phyloP scores from a whole-genome alignment of 306 rosid species.

The Begonia loranthoides region DNA sequence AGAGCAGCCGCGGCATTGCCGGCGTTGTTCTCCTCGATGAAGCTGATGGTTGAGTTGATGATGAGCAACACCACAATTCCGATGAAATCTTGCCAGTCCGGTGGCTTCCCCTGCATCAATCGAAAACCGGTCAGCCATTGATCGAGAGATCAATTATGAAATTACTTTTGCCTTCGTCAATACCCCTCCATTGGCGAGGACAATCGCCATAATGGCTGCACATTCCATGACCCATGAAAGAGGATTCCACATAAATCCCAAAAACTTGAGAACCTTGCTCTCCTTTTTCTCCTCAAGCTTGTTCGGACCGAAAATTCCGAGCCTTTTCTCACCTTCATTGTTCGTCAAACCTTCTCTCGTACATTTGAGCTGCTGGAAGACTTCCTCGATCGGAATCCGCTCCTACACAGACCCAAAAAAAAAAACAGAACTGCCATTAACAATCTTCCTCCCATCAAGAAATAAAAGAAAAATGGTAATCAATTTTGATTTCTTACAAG shows the following conservation, averaged over 20 bases:
- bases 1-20: constrained; percentile 61
- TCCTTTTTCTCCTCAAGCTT: constrained; percentile 1
- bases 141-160: too few species aligned
- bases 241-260: constrained; percentile 1
- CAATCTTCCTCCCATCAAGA: too few species aligned
- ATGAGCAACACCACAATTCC: constrained; percentile 43
- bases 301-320: neutral
- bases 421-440: neutral
- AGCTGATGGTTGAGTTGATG: constrained; percentile 55
- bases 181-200: neutral
- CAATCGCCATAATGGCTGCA: neutral
- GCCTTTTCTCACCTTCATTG: neutral
- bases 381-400: neutral
- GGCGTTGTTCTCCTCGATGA: constrained; percentile 56
- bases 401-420: neutral
- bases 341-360: neutral
- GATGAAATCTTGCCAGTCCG: constrained; percentile 52
- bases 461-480: neutral
- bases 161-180: too few species aligned
- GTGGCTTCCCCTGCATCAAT: constrained; percentile 32
- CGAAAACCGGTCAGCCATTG: neutral
- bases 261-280: neutral
- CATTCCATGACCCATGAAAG: constrained; percentile 1
- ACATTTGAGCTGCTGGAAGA: neutral
- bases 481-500: neutral